Conservation (phyloP, 2,329 filamentous ascomycete species). For the Fusarium sp. region DNA sequence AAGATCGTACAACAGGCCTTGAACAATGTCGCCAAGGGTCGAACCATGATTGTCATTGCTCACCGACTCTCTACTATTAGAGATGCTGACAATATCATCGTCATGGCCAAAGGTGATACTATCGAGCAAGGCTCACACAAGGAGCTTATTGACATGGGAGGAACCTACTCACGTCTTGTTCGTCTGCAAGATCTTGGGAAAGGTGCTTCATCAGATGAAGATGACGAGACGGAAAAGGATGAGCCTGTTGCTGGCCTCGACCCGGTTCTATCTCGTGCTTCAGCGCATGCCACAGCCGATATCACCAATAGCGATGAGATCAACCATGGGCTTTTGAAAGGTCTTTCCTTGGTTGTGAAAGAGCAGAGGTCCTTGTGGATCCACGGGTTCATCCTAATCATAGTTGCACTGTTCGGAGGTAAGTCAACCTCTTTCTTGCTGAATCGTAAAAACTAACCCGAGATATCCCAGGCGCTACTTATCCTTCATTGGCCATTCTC, state of each 20-base stretch:
- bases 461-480: conserved; percentile 49
- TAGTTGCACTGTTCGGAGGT: conserved; percentile 48
- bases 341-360: conserved; percentile 46
- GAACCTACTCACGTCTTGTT: conserved; percentile 66
- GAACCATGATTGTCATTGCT: conserved; percentile 76
- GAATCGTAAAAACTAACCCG: neutral
- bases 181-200: conserved; percentile 55
- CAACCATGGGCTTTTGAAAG: conserved; percentile 46
- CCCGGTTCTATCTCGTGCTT: conserved; percentile 34
- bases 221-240: conserved; percentile 50
- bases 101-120: conserved; percentile 69
- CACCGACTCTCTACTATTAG: conserved; percentile 70
- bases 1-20: conserved; percentile 68
- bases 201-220: conserved; percentile 21
- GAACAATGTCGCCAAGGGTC: conserved; percentile 63
- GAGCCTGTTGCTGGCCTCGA: conserved; percentile 50
- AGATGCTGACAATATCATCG: conserved; percentile 74
- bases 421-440: neutral
- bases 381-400: conserved; percentile 29
- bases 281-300: conserved; percentile 36
- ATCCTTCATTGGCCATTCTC: conserved; percentile 56
- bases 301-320: conserved; percentile 13
- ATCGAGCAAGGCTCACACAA: conserved; percentile 74
- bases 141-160: conserved; percentile 60
- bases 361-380: conserved; percentile 49